Conservation (phyloP, 306 rosid species). For the Delonix regia region DNA sequence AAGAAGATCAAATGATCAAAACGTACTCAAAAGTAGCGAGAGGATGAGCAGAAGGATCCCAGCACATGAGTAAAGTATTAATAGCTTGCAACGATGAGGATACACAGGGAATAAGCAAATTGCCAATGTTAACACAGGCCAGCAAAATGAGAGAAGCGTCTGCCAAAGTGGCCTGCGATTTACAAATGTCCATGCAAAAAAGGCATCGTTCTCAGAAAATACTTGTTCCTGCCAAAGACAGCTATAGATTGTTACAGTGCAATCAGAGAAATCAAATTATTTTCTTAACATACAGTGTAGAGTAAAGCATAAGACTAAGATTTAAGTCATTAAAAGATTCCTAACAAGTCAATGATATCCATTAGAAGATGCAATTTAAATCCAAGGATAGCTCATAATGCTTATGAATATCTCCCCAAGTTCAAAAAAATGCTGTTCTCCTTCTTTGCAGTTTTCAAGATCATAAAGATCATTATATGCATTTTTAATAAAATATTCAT, state of each 20-base stretch:
- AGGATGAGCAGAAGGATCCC: slow-evolving; percentile 87
- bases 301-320: not conserved
- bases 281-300: not conserved
- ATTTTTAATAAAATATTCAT: slow-evolving; percentile 22
- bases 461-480: not conserved
- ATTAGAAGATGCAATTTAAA: slow-evolving; percentile 30
- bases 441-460: slow-evolving; percentile 6
- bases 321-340: not conserved
- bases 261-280: slow-evolving; percentile 19
- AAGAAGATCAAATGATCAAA: slow-evolving; percentile 22
- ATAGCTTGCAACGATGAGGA: slow-evolving; percentile 90
- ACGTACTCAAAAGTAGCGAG: slow-evolving; percentile 85
- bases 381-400: not conserved
- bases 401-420: not conserved
- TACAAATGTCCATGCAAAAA: slow-evolving; percentile 97
- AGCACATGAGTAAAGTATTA: slow-evolving; percentile 92
- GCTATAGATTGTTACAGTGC: slow-evolving; percentile 38
- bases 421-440: not conserved
- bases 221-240: slow-evolving; percentile 77
- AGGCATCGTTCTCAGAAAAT: slow-evolving; percentile 93
- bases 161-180: slow-evolving; percentile 95
- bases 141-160: slow-evolving; percentile 93
- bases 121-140: slow-evolving; percentile 98
- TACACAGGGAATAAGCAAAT: slow-evolving; percentile 98
- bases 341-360: not conserved